Base-by-base conservation (phyloP, 306 rosid genomes). In the Castanopsis chinensis region DNA sequence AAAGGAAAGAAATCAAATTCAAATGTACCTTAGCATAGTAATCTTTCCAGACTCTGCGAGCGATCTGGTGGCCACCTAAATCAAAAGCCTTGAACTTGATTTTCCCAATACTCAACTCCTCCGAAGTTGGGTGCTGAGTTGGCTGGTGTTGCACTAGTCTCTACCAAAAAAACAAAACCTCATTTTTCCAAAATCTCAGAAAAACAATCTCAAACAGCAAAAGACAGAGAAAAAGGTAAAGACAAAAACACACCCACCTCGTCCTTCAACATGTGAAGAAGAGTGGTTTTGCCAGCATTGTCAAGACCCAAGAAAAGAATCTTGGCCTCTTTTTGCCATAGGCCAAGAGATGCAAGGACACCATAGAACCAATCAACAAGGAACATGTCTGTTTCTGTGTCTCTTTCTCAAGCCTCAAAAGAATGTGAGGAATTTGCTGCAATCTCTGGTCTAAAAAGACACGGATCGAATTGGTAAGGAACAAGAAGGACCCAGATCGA, bases 181-280 rank as follows among this genome's bases (percentile, higher is more conserved):
- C 51, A 61, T n/a, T 20, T 20, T 77, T 35, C 52, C 72, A 33
- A 68, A 21, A 35, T 68, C 41, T 68, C 23, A n/a, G 51, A n/a
- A 68, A 9, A 68, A 12, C 17, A 28, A 35, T 68, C 28, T 3
- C 52, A 19, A 68, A 5, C 72, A 35, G 32, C 5, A 18, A 8
- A 21, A 67, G 27, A 33, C 37, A 71, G 45, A 71, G 43, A 20
- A 56, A 72, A 45, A 81, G 11, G 13, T 9, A 70, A 41, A 37
- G 17, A 35, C 51, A 68, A 68, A 23, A 35, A 21, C n/a, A 5
- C 9, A 68, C 72, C 72, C 52, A 91, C 97, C 97, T 90, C 92
- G 43, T 92, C 97, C 73, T 90, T 92, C 58, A 92, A 90, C 97
- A 92, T 92, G 85, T 92, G 97, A 79, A 92, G 97, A 84, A 92